phyloP scores from a whole-genome alignment of 2,329 filamentous ascomycete genomes.

The Aspergillus thermomutatus region DNA sequence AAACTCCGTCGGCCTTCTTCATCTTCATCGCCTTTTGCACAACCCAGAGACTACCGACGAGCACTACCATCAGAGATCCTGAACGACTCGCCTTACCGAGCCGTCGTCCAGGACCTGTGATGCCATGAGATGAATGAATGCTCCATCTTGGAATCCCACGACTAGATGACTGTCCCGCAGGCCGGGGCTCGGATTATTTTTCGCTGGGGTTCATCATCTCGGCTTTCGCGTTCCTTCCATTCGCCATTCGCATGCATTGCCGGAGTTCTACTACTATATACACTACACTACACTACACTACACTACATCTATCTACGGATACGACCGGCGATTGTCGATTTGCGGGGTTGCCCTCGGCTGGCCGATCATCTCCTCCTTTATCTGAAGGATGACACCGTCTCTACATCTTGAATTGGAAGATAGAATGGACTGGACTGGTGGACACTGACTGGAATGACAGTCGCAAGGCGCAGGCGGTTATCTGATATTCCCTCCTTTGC shows the following conservation, averaged over 20 bases:
- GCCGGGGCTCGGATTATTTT: background rate
- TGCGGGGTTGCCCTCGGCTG: background rate
- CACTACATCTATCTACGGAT: background rate
- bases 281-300: background rate
- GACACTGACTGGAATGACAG: background rate
- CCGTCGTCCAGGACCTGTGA: constrained; percentile 17
- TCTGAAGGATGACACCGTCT: background rate
- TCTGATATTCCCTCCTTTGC: background rate
- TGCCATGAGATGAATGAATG: background rate
- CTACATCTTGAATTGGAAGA: background rate
- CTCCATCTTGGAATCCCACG: background rate
- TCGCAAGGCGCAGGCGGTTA: background rate
- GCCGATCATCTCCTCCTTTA: background rate
- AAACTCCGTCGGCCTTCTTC: constrained; percentile 38
- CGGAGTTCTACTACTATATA: background rate
- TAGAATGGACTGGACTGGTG: background rate
- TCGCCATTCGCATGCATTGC: background rate
- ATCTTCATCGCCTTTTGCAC: constrained; percentile 39
- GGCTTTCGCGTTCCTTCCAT: background rate
- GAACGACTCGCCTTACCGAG: constrained; percentile 24
- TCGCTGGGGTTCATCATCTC: background rate
- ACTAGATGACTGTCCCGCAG: background rate
- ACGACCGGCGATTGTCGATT: background rate
- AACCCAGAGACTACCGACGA: constrained; percentile 37
- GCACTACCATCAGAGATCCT: constrained; percentile 32